phyloP scores from a whole-genome alignment of 208 protist genomes.

The Borovskyia barvae region DNA sequence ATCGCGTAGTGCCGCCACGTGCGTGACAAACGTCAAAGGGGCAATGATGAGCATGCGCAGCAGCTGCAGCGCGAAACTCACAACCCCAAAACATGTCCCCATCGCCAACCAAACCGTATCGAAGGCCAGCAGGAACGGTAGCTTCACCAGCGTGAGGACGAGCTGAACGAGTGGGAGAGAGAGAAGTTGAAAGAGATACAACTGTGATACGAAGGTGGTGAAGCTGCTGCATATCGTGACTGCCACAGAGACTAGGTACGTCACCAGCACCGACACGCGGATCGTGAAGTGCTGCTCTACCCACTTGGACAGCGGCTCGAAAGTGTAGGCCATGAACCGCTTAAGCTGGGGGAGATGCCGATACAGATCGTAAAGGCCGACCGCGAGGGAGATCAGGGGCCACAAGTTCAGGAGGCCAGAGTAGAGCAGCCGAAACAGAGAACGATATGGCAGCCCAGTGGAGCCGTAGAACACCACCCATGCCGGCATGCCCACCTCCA shows the following conservation, averaged over 20 bases:
- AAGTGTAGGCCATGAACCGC: conserved; percentile 46
- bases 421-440: conserved; percentile 53
- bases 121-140: conserved; percentile 49
- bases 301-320: conserved; percentile 58
- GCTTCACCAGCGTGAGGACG: conserved; percentile 33
- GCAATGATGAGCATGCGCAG: conserved; percentile 54
- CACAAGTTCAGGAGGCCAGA: conserved; percentile 63
- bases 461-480: conserved; percentile 71
- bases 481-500: conserved; percentile 77
- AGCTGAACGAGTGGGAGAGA: conserved; percentile 29
- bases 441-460: conserved; percentile 60
- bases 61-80: conserved; percentile 38
- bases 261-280: conserved; percentile 71
- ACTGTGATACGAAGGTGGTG: conserved; percentile 53
- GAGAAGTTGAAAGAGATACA: conserved; percentile 52
- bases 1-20: conserved; percentile 33
- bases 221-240: conserved; percentile 58
- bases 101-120: conserved; percentile 36
- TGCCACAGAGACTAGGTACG: conserved; percentile 69
- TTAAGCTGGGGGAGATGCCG: conserved; percentile 79
- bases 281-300: conserved; percentile 65
- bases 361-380: conserved; percentile 83
- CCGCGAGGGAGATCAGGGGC: conserved; percentile 70
- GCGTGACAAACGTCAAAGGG: conserved; percentile 45
- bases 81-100: conserved; percentile 27